Evolutionary conservation across 441 rosid genomes (phyloP).

Genomic region (Kokia cookei): DNA sequence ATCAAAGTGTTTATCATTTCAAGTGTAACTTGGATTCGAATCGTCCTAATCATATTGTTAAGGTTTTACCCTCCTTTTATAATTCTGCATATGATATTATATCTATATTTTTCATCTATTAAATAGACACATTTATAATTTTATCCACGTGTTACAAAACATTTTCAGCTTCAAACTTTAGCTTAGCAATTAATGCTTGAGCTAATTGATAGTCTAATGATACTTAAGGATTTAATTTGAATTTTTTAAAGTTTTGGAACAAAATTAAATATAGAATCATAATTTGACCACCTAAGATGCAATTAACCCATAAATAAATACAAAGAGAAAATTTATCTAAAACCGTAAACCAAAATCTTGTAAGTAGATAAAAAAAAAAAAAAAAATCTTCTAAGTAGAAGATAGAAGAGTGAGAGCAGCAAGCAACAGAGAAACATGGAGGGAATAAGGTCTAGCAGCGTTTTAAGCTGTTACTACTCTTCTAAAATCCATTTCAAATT

Average conservation of each 20-base stretch:
- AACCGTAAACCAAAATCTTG: background rate
- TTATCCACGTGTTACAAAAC: too few species aligned
- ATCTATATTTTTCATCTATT: too few species aligned
- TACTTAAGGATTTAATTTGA: background rate
- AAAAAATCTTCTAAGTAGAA: background rate
- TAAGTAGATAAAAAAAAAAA: too few species aligned
- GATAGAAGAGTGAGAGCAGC: background rate
- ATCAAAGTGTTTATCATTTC: too few species aligned
- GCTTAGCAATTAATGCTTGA: too few species aligned
- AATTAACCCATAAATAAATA: background rate
- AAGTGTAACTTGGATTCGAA: too few species aligned
- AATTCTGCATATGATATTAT: too few species aligned
- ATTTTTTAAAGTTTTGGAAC: background rate
- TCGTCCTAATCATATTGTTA: too few species aligned
- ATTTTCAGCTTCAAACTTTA: too few species aligned
- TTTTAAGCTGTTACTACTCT: slow-evolving; percentile 16
- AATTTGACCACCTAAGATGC: background rate
- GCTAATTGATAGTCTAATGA: background rate
- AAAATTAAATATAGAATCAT: background rate
- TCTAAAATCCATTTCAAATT: slow-evolving; percentile 14
- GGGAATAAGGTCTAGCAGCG: slow-evolving; percentile 16
- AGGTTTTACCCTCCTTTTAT: too few species aligned
- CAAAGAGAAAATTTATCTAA: background rate
- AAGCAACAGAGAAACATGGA: slow-evolving; percentile 15
- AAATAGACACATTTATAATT: too few species aligned